phyloP scores from a whole-genome alignment of 805 yeast species.

The Jamesozyma rosinii region DNA sequence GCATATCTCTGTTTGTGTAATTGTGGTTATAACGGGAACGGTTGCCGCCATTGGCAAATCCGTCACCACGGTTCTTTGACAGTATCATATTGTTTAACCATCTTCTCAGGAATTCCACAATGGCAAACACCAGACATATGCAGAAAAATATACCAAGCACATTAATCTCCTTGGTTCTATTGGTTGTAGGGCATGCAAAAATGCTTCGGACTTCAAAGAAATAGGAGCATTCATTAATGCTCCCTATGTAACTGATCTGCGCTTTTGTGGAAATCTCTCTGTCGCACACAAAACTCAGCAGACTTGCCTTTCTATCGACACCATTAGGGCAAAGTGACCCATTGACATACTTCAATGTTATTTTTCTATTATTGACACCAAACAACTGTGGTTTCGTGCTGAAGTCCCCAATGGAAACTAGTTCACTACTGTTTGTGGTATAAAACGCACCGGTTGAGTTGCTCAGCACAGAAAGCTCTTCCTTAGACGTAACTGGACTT shows the following conservation, averaged over 20 bases:
- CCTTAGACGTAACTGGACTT: conserved; percentile 34
- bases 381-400: conserved; percentile 59
- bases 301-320: conserved; percentile 48
- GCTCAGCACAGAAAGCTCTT: conserved; percentile 20
- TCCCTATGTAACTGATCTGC: conserved; percentile 59
- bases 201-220: conserved; percentile 77
- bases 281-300: conserved; percentile 70
- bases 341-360: conserved; percentile 58
- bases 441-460: conserved; percentile 47
- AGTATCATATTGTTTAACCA: conserved; percentile 8
- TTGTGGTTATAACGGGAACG: neutral
- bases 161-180: conserved; percentile 53
- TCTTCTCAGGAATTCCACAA: conserved; percentile 35
- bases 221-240: conserved; percentile 67
- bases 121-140: conserved; percentile 36
- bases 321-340: conserved; percentile 60
- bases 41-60: neutral
- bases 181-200: conserved; percentile 78
- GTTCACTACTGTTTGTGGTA: conserved; percentile 29
- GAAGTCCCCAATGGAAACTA: conserved; percentile 51
- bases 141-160: conserved; percentile 56
- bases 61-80: neutral
- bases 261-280: conserved; percentile 60
- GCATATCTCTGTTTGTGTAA: neutral
- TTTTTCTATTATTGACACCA: conserved; percentile 34